Percentiles rank a stretch among this genome's conserved stretches.
Conservation (phyloP, 306 rosid species). For the Vicia sativa region DNA sequence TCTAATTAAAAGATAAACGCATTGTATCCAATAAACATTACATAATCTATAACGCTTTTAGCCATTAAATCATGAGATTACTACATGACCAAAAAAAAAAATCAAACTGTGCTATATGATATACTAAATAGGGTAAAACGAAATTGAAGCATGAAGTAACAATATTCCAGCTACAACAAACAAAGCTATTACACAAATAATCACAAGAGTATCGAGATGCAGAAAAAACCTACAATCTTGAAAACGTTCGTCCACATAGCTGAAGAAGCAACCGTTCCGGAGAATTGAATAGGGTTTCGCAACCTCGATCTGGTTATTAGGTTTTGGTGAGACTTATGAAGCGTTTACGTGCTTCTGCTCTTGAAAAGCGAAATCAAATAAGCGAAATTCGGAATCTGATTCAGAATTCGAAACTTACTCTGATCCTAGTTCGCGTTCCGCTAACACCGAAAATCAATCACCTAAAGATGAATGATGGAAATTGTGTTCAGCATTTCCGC, state of each 20-base stretch:
- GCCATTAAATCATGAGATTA: neutral
- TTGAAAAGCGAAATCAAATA: neutral
- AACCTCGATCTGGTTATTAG: slow-evolving; percentile 23
- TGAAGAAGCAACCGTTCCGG: neutral
- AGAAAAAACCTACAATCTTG: slow-evolving; percentile 48
- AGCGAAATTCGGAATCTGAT: slow-evolving; percentile 21
- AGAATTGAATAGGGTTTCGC: slow-evolving; percentile 44
- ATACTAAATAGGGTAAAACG: slow-evolving; percentile 16
- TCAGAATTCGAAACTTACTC: slow-evolving; percentile 12
- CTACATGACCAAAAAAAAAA: neutral
- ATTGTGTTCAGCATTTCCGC: slow-evolving; percentile 9
- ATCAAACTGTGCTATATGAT: neutral
- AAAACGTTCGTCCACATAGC: slow-evolving; percentile 60
- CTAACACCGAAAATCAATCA: neutral
- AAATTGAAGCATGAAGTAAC: slow-evolving; percentile 15
- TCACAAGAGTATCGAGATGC: neutral
- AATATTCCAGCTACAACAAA: neutral
- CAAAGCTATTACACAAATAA: neutral
- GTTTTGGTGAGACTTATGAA: slow-evolving; percentile 21
- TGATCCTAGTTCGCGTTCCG: neutral
- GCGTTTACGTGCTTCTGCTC: slow-evolving; percentile 3
- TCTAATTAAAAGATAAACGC: neutral
- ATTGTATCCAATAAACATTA: too few species aligned
- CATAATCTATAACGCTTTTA: too few species aligned
- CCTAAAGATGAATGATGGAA: neutral